Evolutionary conservation across 2,329 filamentous ascomycete species (phyloP).

Genomic region (Alternaria atra): DNA sequence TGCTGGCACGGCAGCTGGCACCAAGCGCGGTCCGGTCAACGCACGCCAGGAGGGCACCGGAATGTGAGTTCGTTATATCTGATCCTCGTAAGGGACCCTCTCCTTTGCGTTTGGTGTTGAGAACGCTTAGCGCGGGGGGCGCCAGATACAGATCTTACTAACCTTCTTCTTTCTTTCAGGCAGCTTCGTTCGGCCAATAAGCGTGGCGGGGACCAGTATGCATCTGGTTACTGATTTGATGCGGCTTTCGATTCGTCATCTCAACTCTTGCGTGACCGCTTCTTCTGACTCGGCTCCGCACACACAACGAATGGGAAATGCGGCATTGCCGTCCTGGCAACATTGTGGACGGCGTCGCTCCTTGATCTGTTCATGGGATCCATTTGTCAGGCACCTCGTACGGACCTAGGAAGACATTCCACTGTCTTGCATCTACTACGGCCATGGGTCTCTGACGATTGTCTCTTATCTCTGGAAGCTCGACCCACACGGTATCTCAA

Average conservation of each 20-base stretch:
- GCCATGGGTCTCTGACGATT: slow-evolving; percentile 39
- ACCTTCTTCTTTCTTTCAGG: slow-evolving; percentile 56
- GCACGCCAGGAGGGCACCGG: slow-evolving; percentile 86
- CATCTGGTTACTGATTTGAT: slow-evolving; percentile 60
- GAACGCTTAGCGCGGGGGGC: slow-evolving; percentile 76
- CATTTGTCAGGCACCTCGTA: slow-evolving; percentile 46
- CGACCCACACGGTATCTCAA: slow-evolving; percentile 39
- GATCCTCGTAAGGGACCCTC: slow-evolving; percentile 89
- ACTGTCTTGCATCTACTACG: slow-evolving; percentile 35
- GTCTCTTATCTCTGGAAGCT: slow-evolving; percentile 42
- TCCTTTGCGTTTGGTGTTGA: slow-evolving; percentile 85
- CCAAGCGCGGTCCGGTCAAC: slow-evolving; percentile 76
- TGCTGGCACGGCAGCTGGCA: slow-evolving; percentile 68
- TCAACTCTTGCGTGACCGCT: slow-evolving; percentile 50
- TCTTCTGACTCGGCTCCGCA: slow-evolving; percentile 41
- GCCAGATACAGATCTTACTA: slow-evolving; percentile 60
- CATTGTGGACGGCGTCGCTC: slow-evolving; percentile 50
- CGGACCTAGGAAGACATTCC: slow-evolving; percentile 44
- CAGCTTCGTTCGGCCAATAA: slow-evolving; percentile 63
- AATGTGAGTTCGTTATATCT: slow-evolving; percentile 89
- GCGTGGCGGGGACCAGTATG: slow-evolving; percentile 59
- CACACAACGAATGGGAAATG: slow-evolving; percentile 55
- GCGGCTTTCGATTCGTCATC: slow-evolving; percentile 53
- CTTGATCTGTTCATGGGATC: slow-evolving; percentile 48
- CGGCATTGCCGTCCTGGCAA: slow-evolving; percentile 54